Conservation (phyloP, 1,284 basidiomycete genomes). For the Ustilago vetiveriae region DNA sequence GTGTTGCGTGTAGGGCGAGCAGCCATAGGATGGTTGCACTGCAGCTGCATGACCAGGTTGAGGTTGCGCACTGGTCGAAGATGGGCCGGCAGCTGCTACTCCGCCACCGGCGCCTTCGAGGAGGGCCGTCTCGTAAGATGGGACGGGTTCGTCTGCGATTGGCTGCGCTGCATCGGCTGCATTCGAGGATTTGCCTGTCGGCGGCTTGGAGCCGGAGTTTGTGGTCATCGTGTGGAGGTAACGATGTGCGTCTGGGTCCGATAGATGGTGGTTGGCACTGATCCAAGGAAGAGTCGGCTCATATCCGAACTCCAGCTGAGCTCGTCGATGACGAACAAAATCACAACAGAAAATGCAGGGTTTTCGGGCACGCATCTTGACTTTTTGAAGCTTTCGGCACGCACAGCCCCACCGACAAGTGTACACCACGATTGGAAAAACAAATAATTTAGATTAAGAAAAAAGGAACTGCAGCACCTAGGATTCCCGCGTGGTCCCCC, state of each 20-base stretch:
- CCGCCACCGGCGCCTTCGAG: conserved; percentile 32
- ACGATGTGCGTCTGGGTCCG: too few species aligned
- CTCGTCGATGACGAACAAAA: too few species aligned
- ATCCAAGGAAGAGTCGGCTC: too few species aligned
- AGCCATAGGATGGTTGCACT: conserved; percentile 21
- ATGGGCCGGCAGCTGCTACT: conserved; percentile 6
- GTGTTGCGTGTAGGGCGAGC: conserved; percentile 35
- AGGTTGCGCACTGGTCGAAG: conserved; percentile 16
- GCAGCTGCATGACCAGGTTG: neutral
- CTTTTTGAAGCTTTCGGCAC: neutral
- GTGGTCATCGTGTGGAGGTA: neutral
- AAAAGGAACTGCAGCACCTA: conserved; percentile 82
- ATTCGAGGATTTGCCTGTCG: neutral
- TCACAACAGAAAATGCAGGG: conserved; percentile 24
- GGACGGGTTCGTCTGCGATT: conserved; percentile 36
- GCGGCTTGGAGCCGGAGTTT: conserved; percentile 1
- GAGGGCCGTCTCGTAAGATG: conserved; percentile 47
- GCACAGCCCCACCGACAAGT: conserved; percentile 1
- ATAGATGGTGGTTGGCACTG: too few species aligned
- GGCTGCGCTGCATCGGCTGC: neutral
- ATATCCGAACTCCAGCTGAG: too few species aligned
- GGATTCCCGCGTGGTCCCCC: conserved; percentile 84
- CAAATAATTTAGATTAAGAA: too few species aligned
- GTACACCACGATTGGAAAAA: too few species aligned
- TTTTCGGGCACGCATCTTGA: conserved; percentile 5